Evolutionary conservation across 352 stramenopile genomes (phyloP).

Genomic region (Pythium insidiosum): DNA sequence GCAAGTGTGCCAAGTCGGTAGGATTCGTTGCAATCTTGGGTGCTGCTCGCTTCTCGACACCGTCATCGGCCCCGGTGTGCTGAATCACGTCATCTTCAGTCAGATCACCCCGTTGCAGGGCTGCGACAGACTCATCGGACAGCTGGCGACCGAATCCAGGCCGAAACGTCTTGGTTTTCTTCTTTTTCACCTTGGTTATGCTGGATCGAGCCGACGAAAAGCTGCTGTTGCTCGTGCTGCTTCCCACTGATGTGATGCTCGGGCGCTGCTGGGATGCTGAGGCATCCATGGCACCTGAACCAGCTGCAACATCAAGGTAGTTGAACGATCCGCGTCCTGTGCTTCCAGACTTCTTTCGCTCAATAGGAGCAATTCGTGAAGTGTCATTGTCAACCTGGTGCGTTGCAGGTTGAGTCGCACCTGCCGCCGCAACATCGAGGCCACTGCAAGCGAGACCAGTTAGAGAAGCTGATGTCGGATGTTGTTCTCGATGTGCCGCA

Average conservation of each 20-base stretch:
- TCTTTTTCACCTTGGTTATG: slow-evolving; percentile 56
- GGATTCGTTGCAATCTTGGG: slow-evolving; percentile 25
- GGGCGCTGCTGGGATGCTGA: slow-evolving; percentile 2
- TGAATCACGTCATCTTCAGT: slow-evolving; percentile 66
- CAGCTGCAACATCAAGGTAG: slow-evolving; percentile 39
- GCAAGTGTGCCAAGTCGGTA: slow-evolving; percentile 55
- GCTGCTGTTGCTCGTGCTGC: neutral
- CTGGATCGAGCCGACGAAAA: slow-evolving; percentile 12
- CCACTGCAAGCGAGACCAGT: no score
- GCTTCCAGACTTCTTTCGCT: slow-evolving; percentile 9
- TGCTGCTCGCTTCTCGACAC: slow-evolving; percentile 11
- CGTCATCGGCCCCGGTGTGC: slow-evolving; percentile 7
- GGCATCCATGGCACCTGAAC: slow-evolving; percentile 3
- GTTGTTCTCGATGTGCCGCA: no score
- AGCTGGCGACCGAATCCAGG: slow-evolving; percentile 74
- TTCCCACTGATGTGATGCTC: slow-evolving; percentile 2
- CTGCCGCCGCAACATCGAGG: slow-evolving; percentile 7
- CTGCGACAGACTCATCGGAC: slow-evolving; percentile 76
- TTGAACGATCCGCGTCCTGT: slow-evolving; percentile 38
- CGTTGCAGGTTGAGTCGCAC: neutral
- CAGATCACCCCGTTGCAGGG: slow-evolving; percentile 66
- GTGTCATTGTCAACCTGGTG: slow-evolving; percentile 8
- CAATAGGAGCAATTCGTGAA: slow-evolving; percentile 1
- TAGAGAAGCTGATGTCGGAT: no score
- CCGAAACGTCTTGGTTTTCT: slow-evolving; percentile 83